phyloP scores from a whole-genome alignment of 1,284 basidiomycete genomes.

The Boletus semigastroideus region DNA sequence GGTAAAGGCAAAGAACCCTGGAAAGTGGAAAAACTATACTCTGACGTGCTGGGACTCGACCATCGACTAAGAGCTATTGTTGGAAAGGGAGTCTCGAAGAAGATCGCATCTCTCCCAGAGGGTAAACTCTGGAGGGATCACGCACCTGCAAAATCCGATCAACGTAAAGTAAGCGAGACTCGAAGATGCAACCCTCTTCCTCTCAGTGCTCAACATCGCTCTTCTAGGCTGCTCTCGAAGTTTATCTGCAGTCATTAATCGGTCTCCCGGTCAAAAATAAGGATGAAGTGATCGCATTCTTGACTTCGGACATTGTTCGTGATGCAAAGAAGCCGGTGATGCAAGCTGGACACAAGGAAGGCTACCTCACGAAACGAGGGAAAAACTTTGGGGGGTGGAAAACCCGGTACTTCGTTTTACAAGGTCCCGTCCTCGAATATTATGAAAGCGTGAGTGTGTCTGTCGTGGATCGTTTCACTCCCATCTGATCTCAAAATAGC shows the following conservation, averaged over 20 bases:
- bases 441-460: slow-evolving; percentile 83
- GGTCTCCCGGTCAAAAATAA: slow-evolving; percentile 84
- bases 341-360: slow-evolving; percentile 88
- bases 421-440: slow-evolving; percentile 87
- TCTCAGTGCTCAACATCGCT: slow-evolving; percentile 9
- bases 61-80: slow-evolving; percentile 63
- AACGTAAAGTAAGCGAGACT: slow-evolving; percentile 71
- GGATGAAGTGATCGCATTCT: slow-evolving; percentile 88
- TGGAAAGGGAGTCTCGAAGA: slow-evolving; percentile 71
- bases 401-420: slow-evolving; percentile 90
- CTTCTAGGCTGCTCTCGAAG: slow-evolving; percentile 73
- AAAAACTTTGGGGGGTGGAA: slow-evolving; percentile 98
- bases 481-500: slow-evolving; percentile 45
- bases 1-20: slow-evolving; percentile 72
- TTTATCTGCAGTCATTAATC: slow-evolving; percentile 86
- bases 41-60: slow-evolving; percentile 87
- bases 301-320: slow-evolving; percentile 85
- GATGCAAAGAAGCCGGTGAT: slow-evolving; percentile 71
- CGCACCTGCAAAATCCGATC: slow-evolving; percentile 94
- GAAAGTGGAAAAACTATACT: slow-evolving; percentile 93
- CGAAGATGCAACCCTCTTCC: neutral
- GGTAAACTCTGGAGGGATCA: slow-evolving; percentile 95
- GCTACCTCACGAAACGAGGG: slow-evolving; percentile 94
- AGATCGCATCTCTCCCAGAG: slow-evolving; percentile 83
- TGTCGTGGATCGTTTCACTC: slow-evolving; percentile 6